phyloP scores from a whole-genome alignment of 345 rosid genomes.

The Aquilaria yunnanensis region DNA sequence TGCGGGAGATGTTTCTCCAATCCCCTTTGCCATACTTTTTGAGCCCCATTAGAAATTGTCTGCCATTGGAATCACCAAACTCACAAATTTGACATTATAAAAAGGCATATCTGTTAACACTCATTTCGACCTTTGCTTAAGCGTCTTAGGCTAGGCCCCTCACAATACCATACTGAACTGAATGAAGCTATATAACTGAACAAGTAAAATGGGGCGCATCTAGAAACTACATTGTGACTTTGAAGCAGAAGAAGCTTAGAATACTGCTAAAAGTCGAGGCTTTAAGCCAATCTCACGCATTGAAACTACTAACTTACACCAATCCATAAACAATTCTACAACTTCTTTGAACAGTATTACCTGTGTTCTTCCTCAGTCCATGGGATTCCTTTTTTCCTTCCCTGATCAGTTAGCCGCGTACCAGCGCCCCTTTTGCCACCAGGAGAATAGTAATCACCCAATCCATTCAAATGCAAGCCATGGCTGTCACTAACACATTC shows the following conservation, averaged over 20 bases:
- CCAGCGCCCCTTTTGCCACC: conserved; percentile 65
- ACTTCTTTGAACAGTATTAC: conserved; percentile 27
- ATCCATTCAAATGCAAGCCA: conserved; percentile 36
- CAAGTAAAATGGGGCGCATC: no score
- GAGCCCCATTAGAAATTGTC: conserved; percentile 88
- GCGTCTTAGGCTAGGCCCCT: no score
- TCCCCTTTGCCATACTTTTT: conserved; percentile 97
- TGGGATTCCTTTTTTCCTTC: conserved; percentile 97
- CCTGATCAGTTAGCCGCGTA: conserved; percentile 62
- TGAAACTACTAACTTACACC: no score
- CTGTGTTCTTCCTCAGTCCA: conserved; percentile 99
- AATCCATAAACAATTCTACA: no score
- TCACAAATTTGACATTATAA: neutral
- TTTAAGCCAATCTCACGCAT: no score
- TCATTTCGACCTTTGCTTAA: no score
- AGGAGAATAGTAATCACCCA: conserved; percentile 38
- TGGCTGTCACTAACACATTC: conserved; percentile 32
- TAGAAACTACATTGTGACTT: neutral
- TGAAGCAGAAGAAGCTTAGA: neutral
- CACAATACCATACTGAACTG: no score
- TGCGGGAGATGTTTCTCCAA: conserved; percentile 94
- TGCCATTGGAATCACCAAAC: conserved; percentile 26
- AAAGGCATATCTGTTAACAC: no score
- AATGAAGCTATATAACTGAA: no score
- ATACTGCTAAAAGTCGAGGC: no score